Evolutionary conservation across 805 yeast species (phyloP), one percentile per base, ranked within the genome.

Genomic region (Candida arabinofermentans): DNA sequence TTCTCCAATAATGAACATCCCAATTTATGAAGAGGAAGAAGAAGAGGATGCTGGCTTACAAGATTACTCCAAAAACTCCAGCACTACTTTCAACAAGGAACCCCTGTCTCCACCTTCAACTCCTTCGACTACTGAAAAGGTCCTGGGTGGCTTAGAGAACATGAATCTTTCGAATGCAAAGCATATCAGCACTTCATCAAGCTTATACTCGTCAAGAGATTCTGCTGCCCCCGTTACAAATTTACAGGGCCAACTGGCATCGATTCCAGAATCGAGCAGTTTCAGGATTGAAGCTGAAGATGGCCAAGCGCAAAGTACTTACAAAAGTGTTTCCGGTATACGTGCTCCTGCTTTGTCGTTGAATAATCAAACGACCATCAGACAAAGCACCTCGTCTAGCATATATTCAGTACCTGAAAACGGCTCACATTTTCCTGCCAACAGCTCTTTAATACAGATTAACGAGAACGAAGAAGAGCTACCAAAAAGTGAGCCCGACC

Each of bases 11-110:
- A 27, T 44, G 34, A 51, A 44, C 23, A 34, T 39, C 8, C 48
- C 58, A 3, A 53, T 54, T 24, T 35, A 36, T 18, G 58, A 54
- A 43, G 57, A 53, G 29, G 57, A 55, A 30, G 58, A 53, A 36
- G 57, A 34, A 8, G 37, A 27, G 7, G 26, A 24, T 4, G 14
- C 8, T 17, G 26, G 22, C 3, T 21, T 13, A 13, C 17, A 6
- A 12, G 12, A 10, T n/a, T 16, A 17, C 17, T 7, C 8, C 8
- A 8, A 37, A 23, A 19, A 27, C 23, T 17, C 18, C 14, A 33
- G 8, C n/a, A 5, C 21, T n/a, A 21, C 8, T 5, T 33, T 19
- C n/a, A 16, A 33, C 24, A 12, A 21, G n/a, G 22, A 21, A n/a
- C 8, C 21, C 26, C 12, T n/a, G 10, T n/a, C 17, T 13, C 7